phyloP scores from a whole-genome alignment of 352 stramenopile genomes.

The Blastocystis hominis region DNA sequence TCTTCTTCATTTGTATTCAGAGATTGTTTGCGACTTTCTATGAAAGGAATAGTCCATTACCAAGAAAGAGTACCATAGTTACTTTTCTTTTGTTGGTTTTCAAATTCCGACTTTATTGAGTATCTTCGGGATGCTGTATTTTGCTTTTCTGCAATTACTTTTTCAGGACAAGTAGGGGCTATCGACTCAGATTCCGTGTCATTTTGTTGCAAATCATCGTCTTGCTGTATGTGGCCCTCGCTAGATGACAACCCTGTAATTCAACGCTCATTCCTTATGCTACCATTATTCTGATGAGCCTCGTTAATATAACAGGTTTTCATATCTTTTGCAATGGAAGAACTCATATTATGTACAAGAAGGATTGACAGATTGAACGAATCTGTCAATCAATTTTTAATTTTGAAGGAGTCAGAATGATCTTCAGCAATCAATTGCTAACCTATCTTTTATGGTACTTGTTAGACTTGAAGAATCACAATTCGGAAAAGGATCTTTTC shows the following conservation, averaged over 20 bases:
- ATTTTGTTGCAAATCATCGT: neutral
- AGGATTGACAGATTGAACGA: neutral
- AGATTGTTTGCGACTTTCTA: conserved; percentile 44
- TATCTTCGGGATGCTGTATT: neutral
- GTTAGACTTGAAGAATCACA: too few species aligned
- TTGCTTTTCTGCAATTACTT: neutral
- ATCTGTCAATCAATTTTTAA: neutral
- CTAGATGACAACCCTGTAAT: too few species aligned
- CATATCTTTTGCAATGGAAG: neutral
- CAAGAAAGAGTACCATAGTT: neutral
- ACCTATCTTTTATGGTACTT: too few species aligned
- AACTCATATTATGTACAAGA: neutral
- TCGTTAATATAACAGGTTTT: neutral
- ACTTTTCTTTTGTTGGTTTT: neutral
- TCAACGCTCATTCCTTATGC: neutral
- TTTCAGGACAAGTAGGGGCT: neutral
- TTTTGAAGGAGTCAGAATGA: neutral
- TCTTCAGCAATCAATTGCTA: too few species aligned
- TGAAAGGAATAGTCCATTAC: neutral
- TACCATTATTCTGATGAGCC: too few species aligned
- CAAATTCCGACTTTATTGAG: neutral
- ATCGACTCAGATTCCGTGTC: neutral
- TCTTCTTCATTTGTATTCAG: neutral
- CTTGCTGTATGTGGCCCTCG: neutral
- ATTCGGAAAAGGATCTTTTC: too few species aligned